phyloP scores from a whole-genome alignment of 2,329 filamentous ascomycete species.

The Furcasterigmium furcatum region DNA sequence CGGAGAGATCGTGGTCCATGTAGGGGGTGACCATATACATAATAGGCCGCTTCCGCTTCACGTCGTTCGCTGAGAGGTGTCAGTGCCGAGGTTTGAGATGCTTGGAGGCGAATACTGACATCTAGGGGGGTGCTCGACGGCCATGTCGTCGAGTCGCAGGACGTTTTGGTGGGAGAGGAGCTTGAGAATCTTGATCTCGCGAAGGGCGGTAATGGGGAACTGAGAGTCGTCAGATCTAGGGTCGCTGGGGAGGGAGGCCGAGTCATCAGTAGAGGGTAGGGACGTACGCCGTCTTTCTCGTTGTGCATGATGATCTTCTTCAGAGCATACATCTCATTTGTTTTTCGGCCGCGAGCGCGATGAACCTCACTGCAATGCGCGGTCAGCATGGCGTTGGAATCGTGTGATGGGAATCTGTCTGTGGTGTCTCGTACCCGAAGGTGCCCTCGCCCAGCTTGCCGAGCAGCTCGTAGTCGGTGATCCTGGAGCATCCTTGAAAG shows the following conservation, averaged over 20 bases:
- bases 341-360: constrained; percentile 76
- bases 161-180: constrained; percentile 90
- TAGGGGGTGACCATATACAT: constrained; percentile 99
- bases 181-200: constrained; percentile 97
- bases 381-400: background rate
- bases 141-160: constrained; percentile 89
- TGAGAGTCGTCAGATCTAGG: constrained; percentile 24
- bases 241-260: background rate
- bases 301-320: constrained; percentile 99
- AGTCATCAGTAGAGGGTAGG: background rate
- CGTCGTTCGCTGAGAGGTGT: constrained; percentile 48
- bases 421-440: constrained; percentile 66
- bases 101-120: constrained; percentile 33
- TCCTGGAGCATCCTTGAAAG: constrained; percentile 83
- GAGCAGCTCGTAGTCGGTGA: constrained; percentile 74
- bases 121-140: constrained; percentile 72
- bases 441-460: constrained; percentile 92
- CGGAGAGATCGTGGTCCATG: constrained; percentile 98
- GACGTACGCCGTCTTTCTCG: constrained; percentile 86
- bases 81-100: background rate
- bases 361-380: constrained; percentile 73
- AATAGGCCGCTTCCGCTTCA: constrained; percentile 73
- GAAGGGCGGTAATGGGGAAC: constrained; percentile 96
- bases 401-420: background rate
- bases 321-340: constrained; percentile 74